phyloP scores from a whole-genome alignment of 331 rosid species.

The Dryas integrifolia region DNA sequence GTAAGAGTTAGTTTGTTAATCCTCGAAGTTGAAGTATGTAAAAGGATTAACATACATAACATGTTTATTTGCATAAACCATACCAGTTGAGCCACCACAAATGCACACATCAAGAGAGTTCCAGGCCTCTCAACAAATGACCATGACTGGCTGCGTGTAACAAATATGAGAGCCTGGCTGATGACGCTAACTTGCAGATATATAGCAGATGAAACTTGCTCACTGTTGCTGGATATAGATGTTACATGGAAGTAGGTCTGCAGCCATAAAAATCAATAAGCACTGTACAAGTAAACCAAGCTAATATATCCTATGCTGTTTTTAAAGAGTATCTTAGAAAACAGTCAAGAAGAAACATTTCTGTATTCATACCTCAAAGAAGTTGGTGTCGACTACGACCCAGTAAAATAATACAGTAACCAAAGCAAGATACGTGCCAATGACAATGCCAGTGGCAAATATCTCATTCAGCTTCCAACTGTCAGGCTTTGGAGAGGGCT shows the following conservation, averaged over 20 bases:
- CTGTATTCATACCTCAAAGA: constrained; percentile 65
- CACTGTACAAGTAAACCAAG: background rate
- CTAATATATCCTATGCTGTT: background rate
- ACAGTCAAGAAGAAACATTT: constrained; percentile 3
- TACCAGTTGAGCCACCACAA: constrained; percentile 86
- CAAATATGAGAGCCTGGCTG: constrained; percentile 88
- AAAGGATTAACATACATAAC: background rate
- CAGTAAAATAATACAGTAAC: constrained; percentile 74
- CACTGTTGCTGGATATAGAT: constrained; percentile 51
- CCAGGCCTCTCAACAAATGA: constrained; percentile 88
- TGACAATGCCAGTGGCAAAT: constrained; percentile 78
- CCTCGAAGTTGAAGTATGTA: background rate
- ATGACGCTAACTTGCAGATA: constrained; percentile 86
- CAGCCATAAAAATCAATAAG: constrained; percentile 14
- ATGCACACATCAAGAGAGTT: constrained; percentile 67
- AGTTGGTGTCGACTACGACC: constrained; percentile 52
- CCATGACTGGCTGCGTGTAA: constrained; percentile 74
- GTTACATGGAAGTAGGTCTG: constrained; percentile 58
- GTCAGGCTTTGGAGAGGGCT: constrained; percentile 83
- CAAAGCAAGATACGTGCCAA: constrained; percentile 83
- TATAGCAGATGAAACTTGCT: constrained; percentile 72
- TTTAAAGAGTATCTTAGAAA: constrained; percentile 5
- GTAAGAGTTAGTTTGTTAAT: constrained; percentile 1
- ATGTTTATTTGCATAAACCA: constrained; percentile 10
- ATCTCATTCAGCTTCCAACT: constrained; percentile 95